Base-by-base conservation (phyloP, 768 basidiomycete species). In the Lactifluus pinguis region DNA sequence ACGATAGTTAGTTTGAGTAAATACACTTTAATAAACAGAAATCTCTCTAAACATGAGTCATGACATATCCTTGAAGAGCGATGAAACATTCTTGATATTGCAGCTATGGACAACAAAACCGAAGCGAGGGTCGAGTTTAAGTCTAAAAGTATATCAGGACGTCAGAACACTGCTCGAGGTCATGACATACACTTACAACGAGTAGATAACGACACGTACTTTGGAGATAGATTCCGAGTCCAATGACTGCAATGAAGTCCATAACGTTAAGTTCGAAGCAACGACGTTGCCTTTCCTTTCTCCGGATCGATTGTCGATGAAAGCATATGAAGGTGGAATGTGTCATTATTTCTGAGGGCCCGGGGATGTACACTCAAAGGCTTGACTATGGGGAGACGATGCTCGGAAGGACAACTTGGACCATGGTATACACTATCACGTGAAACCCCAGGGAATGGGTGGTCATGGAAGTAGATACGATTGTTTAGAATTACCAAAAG, bases 401-500 rank as follows among this genome's bases (percentile, higher is more conserved):
- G 19, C 47, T 1, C 14, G 11, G 49, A 45, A 13, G 8, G 41
- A 45, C n/a, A 13, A 4, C 7, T 17, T 11, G 6, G 3, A 3
- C 11, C 19, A 11, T 44, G 2, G 30, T 8, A n/a, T 10, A 42
- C 50, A 50, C 32, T 42, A 52, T 58, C 30, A 9, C 41, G 30
- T 13, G n/a, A 30, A 14, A 32, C 11, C n/a, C 30, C 57, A 0
- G 50, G 57, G 17, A 9, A 19, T 10, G 32, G 41, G 50, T 52
- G 59, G 59, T 59, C 58, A 19, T 51, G 52, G 53, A 59, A 53
- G 21, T 52, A 52, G 17, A 59, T 45, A 1, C 58, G 58, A 53
- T 59, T 59, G 53, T 69, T 68, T 58, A 69, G 64, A 6, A 65
- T 53, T 45, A 67, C 65, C 10, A 69, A 62, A 32, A 69, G 62